Percentiles rank a stretch among this genome's conserved stretches.
phyloP scores from a whole-genome alignment of 139 green algal species.

The Trebouxia sp. region DNA sequence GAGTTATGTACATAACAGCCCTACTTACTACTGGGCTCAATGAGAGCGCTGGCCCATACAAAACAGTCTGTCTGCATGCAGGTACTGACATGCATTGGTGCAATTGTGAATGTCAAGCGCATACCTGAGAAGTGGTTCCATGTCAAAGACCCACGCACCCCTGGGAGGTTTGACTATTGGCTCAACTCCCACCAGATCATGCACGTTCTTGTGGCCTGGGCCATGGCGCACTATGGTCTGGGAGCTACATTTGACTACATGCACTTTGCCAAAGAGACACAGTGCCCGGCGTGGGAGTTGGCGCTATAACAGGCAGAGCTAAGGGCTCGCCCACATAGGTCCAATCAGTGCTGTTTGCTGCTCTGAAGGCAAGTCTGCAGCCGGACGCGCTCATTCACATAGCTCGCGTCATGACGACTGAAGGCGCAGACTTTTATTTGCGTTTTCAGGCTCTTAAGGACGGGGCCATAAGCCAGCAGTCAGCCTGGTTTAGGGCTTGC shows the following conservation, averaged over 20 bases:
- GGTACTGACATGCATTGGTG: conserved; percentile 40
- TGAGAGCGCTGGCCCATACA: too few species aligned
- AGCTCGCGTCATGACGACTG: too few species aligned
- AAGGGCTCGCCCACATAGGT: too few species aligned
- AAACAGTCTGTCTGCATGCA: conserved; percentile 11
- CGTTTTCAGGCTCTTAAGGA: too few species aligned
- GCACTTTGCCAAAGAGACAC: background rate
- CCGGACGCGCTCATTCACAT: too few species aligned
- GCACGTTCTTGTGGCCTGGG: conserved; percentile 48
- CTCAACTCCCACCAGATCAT: conserved; percentile 60
- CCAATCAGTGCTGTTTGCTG: too few species aligned
- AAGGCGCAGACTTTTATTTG: too few species aligned
- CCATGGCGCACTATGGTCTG: conserved; percentile 41
- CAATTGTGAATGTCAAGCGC: conserved; percentile 44
- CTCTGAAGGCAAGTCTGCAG: too few species aligned
- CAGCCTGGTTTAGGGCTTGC: too few species aligned
- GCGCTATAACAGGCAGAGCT: too few species aligned
- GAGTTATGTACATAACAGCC: background rate
- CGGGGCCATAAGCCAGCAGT: too few species aligned
- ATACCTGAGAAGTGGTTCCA: conserved; percentile 52
- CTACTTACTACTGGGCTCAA: too few species aligned
- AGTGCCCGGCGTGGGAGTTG: conserved; percentile 9
- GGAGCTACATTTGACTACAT: background rate
- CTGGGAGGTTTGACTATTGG: conserved; percentile 48
- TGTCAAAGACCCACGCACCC: background rate